phyloP scores from a whole-genome alignment of 1,139 yeast genomes.

The Lodderomyces pseudojiufengensis region DNA sequence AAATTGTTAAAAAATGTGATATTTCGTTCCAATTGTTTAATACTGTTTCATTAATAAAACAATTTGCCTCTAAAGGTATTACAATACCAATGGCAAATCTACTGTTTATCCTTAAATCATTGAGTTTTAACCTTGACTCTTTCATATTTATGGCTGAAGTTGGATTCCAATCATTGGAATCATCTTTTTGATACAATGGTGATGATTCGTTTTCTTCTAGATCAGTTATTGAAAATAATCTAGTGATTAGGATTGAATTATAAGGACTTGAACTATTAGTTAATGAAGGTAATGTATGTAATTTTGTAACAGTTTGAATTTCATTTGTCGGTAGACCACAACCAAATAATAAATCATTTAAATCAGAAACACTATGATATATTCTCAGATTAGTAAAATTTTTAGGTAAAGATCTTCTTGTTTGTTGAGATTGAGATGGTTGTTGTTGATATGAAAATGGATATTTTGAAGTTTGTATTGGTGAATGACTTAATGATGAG shows the following conservation, averaged over 20 bases:
- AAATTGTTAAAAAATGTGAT: conserved; percentile 33
- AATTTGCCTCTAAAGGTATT: conserved; percentile 39
- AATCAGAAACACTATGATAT: conserved; percentile 41
- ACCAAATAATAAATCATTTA: conserved; percentile 55
- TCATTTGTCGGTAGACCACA: conserved; percentile 53
- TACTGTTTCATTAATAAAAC: conserved; percentile 36
- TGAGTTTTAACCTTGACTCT: conserved; percentile 16
- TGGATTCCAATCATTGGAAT: conserved; percentile 27
- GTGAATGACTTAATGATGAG: background rate
- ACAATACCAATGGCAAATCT: conserved; percentile 49
- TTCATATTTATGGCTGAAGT: conserved; percentile 30
- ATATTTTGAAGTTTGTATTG: too few species aligned
- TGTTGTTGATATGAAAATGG: conserved; percentile 7
- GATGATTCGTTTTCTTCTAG: conserved; percentile 15
- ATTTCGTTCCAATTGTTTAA: conserved; percentile 50
- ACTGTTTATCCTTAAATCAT: conserved; percentile 20
- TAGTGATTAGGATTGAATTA: conserved; percentile 41
- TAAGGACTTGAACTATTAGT: conserved; percentile 28
- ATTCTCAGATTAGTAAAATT: conserved; percentile 22
- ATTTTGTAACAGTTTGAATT: conserved; percentile 40
- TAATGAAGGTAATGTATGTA: conserved; percentile 46
- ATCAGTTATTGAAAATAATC: conserved; percentile 43
- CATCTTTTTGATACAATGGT: conserved; percentile 4
- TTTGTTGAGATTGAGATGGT: conserved; percentile 5
- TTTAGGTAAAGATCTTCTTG: conserved; percentile 10